phyloP scores from a whole-genome alignment of 495 filamentous ascomycete species.

The Parmelia sp. region DNA sequence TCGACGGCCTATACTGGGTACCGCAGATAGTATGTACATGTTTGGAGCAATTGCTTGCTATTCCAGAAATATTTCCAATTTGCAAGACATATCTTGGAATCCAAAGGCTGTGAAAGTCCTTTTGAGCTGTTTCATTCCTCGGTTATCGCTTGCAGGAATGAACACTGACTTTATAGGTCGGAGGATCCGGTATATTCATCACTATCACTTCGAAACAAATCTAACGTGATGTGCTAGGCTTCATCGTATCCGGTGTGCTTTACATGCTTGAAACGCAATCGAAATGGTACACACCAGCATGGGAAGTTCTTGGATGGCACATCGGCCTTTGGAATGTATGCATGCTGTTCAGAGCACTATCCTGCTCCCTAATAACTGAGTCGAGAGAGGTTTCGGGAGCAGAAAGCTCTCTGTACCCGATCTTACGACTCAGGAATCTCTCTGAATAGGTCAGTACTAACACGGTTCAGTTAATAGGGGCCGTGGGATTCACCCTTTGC shows the following conservation, averaged over 20 bases:
- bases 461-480: not conserved
- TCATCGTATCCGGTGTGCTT: conserved; percentile 32
- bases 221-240: not conserved
- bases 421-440: not conserved
- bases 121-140: conserved; percentile 30
- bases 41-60: not conserved
- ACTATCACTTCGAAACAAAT: not conserved
- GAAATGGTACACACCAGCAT: conserved; percentile 58
- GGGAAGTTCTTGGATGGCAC: conserved; percentile 54
- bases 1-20: conserved; percentile 58
- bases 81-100: not conserved
- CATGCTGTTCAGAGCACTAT: not conserved
- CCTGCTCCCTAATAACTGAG: not conserved
- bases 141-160: not conserved
- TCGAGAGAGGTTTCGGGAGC: not conserved
- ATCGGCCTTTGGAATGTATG: conserved; percentile 51
- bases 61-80: not conserved
- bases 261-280: conserved; percentile 68
- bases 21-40: conserved; percentile 62
- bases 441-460: not conserved
- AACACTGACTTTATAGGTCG: conserved; percentile 4
- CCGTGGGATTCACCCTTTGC: conserved; percentile 35
- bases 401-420: not conserved
- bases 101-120: conserved; percentile 17
- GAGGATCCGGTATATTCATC: not conserved